Percentiles rank a stretch among this genome's conserved stretches.
phyloP scores from a whole-genome alignment of 2,329 filamentous ascomycete genomes.

The Claviceps fusiformis region DNA sequence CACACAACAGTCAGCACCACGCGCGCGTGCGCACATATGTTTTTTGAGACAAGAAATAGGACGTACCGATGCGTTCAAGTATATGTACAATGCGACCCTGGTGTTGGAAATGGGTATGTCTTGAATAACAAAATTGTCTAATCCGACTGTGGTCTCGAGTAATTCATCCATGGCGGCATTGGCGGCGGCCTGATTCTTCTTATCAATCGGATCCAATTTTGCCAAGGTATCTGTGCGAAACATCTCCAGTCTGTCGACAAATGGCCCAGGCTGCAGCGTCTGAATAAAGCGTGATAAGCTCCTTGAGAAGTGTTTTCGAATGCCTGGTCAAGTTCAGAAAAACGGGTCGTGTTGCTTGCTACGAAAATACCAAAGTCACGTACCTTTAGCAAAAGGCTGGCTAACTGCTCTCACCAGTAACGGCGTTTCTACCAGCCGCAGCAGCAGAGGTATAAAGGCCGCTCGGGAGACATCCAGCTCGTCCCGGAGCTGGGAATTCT shows the following conservation, averaged over 20 bases:
- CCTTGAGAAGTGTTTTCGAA: conserved; percentile 34
- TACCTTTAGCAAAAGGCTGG: conserved; percentile 40
- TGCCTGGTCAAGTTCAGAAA: conserved; percentile 18
- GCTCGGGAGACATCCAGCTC: conserved; percentile 49
- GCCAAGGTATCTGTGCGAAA: conserved; percentile 45
- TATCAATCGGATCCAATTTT: conserved; percentile 39
- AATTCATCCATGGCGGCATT: conserved; percentile 41
- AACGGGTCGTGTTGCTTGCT: not conserved
- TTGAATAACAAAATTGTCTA: conserved; percentile 39
- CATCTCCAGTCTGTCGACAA: conserved; percentile 38
- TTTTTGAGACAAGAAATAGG: not conserved
- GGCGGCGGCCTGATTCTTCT: conserved; percentile 33
- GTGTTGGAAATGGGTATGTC: conserved; percentile 64
- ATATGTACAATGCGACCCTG: conserved; percentile 71
- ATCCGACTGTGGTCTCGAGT: conserved; percentile 40
- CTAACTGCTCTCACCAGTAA: conserved; percentile 40
- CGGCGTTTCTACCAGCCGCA: conserved; percentile 47
- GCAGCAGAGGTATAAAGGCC: conserved; percentile 49
- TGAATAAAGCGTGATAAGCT: conserved; percentile 41
- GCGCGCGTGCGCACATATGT: not conserved
- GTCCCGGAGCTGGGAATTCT: conserved; percentile 31
- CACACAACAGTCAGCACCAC: not conserved
- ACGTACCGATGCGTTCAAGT: conserved; percentile 66
- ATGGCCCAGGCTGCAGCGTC: conserved; percentile 42
- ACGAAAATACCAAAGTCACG: not conserved